A percentile compares a stretch with the other conserved stretches of the same genome.
Conservation (phyloP, 1,284 basidiomycete genomes). For the Apiotrichum montevideense region DNA sequence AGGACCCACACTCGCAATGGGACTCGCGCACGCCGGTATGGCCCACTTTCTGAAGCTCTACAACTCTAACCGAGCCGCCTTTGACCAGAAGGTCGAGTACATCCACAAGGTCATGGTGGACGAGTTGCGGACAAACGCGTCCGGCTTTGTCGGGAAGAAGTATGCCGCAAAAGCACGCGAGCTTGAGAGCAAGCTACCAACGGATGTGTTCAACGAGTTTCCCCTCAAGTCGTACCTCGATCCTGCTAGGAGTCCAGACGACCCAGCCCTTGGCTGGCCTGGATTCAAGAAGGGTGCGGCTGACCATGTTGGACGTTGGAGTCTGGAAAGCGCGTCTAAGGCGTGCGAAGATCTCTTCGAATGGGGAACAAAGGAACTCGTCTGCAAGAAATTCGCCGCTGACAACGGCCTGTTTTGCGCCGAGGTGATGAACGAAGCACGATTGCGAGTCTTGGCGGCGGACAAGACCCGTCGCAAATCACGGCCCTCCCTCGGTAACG, state of each 20-base stretch:
- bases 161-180: conserved; percentile 57
- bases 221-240: conserved; percentile 66
- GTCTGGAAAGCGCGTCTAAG: conserved; percentile 63
- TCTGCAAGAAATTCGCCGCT: conserved; percentile 39
- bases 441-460: not conserved
- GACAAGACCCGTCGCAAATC: not conserved
- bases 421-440: conserved; percentile 30
- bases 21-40: conserved; percentile 49
- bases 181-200: conserved; percentile 51
- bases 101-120: conserved; percentile 59
- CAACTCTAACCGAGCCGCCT: conserved; percentile 35
- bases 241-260: conserved; percentile 48
- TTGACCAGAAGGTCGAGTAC: conserved; percentile 44
- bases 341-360: conserved; percentile 81
- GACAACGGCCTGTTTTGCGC: conserved; percentile 30
- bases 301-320: conserved; percentile 31
- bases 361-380: conserved; percentile 69
- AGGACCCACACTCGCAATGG: conserved; percentile 46
- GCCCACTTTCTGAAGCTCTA: conserved; percentile 58
- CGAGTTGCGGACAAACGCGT: conserved; percentile 66
- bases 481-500: not conserved
- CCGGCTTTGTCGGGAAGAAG: conserved; percentile 54
- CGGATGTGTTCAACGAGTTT: conserved; percentile 57
- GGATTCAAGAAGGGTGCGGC: conserved; percentile 33
- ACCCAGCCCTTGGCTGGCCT: conserved; percentile 31